These are phyloP conservation scores for Pichia thaimueangensis DNA, from an alignment of 805 yeast genomes.

Conservation along the genomic window DNA sequence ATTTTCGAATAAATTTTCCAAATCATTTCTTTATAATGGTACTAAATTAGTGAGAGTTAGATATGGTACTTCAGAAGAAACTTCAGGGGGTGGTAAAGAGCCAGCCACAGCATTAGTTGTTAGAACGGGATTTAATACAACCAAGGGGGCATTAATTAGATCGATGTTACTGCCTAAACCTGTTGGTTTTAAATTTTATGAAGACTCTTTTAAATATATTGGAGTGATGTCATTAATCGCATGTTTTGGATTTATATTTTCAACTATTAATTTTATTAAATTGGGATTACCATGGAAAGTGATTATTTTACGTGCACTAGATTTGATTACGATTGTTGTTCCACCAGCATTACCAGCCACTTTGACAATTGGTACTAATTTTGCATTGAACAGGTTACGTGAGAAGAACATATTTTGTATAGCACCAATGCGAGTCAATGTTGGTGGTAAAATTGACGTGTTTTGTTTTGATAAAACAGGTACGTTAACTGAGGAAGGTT, in stretches of 20 bases:
- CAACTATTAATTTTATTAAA: slow-evolving; percentile 75
- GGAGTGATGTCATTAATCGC: slow-evolving; percentile 93
- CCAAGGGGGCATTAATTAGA: slow-evolving; percentile 88
- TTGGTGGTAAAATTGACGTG: slow-evolving; percentile 91
- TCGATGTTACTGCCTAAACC: slow-evolving; percentile 98
- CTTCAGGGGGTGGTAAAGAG: slow-evolving; percentile 55
- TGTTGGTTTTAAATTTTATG: slow-evolving; percentile 83
- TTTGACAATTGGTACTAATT: slow-evolving; percentile 90
- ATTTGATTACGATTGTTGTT: slow-evolving; percentile 90
- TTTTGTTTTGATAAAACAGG: slow-evolving; percentile 97
- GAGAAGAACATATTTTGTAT: slow-evolving; percentile 74
- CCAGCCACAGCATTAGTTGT: slow-evolving; percentile 84
- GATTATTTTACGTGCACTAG: slow-evolving; percentile 84
- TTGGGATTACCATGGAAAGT: slow-evolving; percentile 62
- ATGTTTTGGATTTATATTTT: slow-evolving; percentile 70
- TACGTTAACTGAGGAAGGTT: slow-evolving; percentile 92
- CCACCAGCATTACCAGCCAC: slow-evolving; percentile 99
- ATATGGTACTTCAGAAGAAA: slow-evolving; percentile 47
- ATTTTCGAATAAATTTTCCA: slow-evolving; percentile 60
- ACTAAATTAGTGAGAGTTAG: slow-evolving; percentile 83
- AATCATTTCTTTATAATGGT: slow-evolving; percentile 78
- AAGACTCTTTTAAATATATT: slow-evolving; percentile 91
- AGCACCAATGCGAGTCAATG: slow-evolving; percentile 88
- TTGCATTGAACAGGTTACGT: slow-evolving; percentile 75
- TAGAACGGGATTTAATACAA: slow-evolving; percentile 89